Evolutionary conservation across 495 filamentous ascomycete species (phyloP).

Genomic region (Cairneyella variabilis): DNA sequence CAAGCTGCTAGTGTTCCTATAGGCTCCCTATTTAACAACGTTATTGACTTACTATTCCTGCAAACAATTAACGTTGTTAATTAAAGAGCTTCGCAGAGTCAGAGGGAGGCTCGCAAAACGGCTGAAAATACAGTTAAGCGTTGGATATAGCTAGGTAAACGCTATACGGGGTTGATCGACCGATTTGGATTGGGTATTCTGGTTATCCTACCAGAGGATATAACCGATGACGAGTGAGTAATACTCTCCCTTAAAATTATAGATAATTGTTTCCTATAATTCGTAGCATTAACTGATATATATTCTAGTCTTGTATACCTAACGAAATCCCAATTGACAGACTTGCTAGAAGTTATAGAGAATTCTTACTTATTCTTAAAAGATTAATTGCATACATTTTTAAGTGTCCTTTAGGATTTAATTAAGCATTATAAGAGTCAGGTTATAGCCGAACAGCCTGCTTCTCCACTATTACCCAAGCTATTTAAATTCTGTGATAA

Average conservation of each 20-base stretch:
- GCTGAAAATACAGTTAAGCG: background rate
- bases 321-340: background rate
- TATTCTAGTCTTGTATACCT: background rate
- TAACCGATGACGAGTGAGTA: constrained; percentile 3
- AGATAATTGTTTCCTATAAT: background rate
- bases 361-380: background rate
- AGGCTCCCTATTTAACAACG: background rate
- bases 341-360: background rate
- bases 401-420: constrained; percentile 8
- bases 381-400: constrained; percentile 17
- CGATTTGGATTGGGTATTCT: constrained; percentile 3
- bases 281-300: background rate
- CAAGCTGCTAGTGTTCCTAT: background rate
- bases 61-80: background rate
- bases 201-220: background rate
- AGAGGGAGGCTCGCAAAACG: constrained; percentile 2
- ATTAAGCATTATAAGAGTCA: background rate
- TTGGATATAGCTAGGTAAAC: constrained; percentile 2
- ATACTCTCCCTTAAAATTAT: background rate
- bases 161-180: background rate
- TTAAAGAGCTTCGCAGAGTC: background rate
- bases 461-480: background rate
- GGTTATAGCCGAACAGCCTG: background rate
- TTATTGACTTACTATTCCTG: background rate
- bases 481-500: background rate